Conservation (phyloP, 2,329 filamentous ascomycete species). For the Chalara sp. region DNA sequence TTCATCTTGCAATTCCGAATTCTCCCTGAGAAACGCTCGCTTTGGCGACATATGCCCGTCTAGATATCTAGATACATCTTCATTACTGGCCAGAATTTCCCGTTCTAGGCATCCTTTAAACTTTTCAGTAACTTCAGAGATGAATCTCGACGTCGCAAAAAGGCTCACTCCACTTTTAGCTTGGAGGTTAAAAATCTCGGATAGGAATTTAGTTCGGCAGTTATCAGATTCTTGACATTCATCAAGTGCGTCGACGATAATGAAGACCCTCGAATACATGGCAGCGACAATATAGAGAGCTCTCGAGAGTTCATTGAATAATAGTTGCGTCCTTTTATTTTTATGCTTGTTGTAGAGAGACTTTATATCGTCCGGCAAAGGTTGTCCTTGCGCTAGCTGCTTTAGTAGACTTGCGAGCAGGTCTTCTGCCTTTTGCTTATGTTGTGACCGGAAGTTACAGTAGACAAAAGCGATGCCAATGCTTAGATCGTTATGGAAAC, state of each 20-base stretch:
- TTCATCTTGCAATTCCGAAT: slow-evolving; percentile 13
- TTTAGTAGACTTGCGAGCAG: slow-evolving; percentile 26
- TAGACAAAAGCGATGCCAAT: slow-evolving; percentile 28
- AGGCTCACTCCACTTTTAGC: slow-evolving; percentile 13
- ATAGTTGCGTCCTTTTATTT: slow-evolving; percentile 15
- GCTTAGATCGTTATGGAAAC: too few species aligned
- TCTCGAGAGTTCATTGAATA: slow-evolving; percentile 17
- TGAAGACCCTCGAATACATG: slow-evolving; percentile 16
- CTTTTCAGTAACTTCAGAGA: slow-evolving; percentile 15
- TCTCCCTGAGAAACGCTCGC: slow-evolving; percentile 7
- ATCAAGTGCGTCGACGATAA: slow-evolving; percentile 15
- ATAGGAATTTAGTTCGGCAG: background rate
- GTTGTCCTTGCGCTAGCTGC: slow-evolving; percentile 21
- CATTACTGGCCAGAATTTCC: slow-evolving; percentile 25
- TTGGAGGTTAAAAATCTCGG: slow-evolving; percentile 17
- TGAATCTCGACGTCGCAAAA: slow-evolving; percentile 27
- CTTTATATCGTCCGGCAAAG: slow-evolving; percentile 12
- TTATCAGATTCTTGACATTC: slow-evolving; percentile 9
- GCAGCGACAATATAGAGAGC: slow-evolving; percentile 13
- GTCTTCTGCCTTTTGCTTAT: slow-evolving; percentile 17
- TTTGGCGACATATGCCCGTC: slow-evolving; percentile 15
- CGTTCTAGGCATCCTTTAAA: slow-evolving; percentile 14
- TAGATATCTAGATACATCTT: slow-evolving; percentile 25
- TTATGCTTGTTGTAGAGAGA: slow-evolving; percentile 21
- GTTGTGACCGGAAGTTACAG: slow-evolving; percentile 24